phyloP scores from a whole-genome alignment of 805 yeast species.

The Naumovozyma castellii region DNA sequence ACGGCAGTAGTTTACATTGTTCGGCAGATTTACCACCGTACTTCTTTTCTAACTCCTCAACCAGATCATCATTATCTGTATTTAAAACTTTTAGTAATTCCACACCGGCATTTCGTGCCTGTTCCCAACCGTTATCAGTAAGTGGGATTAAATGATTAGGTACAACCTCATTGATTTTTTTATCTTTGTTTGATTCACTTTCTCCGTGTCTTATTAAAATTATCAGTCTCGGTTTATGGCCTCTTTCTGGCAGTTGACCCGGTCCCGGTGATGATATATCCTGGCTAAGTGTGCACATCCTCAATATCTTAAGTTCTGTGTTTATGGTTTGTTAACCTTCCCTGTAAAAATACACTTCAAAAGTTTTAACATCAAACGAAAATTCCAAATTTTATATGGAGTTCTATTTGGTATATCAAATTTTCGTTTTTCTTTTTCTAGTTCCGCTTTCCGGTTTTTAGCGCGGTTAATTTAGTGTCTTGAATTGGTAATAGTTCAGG shows the following conservation, averaged over 20 bases:
- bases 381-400: no score
- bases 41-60: conserved; percentile 14
- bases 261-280: background rate
- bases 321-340: no score
- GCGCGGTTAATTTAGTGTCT: no score
- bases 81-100: conserved; percentile 31
- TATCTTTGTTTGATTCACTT: conserved; percentile 82
- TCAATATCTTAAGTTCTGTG: background rate
- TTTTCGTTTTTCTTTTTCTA: no score
- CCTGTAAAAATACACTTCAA: no score
- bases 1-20: conserved; percentile 9
- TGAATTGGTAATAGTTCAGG: no score
- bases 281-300: background rate
- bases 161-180: conserved; percentile 61
- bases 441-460: no score
- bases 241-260: background rate
- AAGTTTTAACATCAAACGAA: no score
- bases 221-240: conserved; percentile 44
- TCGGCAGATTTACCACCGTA: conserved; percentile 7
- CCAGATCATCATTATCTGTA: conserved; percentile 17
- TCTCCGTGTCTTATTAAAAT: conserved; percentile 86
- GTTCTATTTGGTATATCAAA: no score
- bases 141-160: conserved; percentile 76
- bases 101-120: conserved; percentile 52
- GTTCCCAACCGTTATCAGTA: conserved; percentile 60